phyloP scores from a whole-genome alignment of 441 rosid genomes.

The Euphorbia celastroides region DNA sequence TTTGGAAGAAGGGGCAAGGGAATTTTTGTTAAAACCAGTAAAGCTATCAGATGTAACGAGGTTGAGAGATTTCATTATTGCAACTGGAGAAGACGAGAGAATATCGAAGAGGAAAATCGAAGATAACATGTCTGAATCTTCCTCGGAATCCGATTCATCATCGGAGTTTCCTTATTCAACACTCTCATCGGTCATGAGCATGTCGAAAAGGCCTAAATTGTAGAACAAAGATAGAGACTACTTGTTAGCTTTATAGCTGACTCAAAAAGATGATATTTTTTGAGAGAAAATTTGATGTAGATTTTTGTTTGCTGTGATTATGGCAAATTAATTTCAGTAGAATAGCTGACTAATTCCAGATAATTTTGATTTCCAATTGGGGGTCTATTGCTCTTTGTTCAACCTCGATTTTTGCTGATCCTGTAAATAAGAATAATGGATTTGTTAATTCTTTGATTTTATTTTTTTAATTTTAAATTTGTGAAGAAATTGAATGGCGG shows the following conservation, averaged over 20 bases:
- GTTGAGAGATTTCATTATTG: conserved; percentile 47
- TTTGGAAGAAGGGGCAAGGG: conserved; percentile 88
- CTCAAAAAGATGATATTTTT: neutral
- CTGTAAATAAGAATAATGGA: neutral
- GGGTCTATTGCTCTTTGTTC: neutral
- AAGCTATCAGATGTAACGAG: conserved; percentile 67
- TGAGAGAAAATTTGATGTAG: neutral
- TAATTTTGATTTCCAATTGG: neutral
- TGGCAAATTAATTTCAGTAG: neutral
- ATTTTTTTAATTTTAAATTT: no score
- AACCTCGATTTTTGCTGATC: neutral
- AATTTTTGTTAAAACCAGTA: conserved; percentile 70
- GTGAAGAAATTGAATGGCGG: neutral
- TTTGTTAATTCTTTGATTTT: no score
- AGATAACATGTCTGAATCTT: conserved; percentile 17
- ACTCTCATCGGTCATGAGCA: neutral
- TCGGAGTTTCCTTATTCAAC: conserved; percentile 13
- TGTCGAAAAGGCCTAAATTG: conserved; percentile 27
- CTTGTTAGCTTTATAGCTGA: neutral
- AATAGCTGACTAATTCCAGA: neutral
- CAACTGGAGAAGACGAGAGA: conserved; percentile 25
- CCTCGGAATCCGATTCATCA: conserved; percentile 1
- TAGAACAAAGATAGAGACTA: conserved; percentile 10
- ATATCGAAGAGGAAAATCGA: conserved; percentile 41
- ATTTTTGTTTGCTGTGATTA: neutral